A percentile compares a stretch with the other conserved stretches of the same genome.
Conservation (phyloP, 768 basidiomycete genomes). For the Xerocomellus chrysenteron region DNA sequence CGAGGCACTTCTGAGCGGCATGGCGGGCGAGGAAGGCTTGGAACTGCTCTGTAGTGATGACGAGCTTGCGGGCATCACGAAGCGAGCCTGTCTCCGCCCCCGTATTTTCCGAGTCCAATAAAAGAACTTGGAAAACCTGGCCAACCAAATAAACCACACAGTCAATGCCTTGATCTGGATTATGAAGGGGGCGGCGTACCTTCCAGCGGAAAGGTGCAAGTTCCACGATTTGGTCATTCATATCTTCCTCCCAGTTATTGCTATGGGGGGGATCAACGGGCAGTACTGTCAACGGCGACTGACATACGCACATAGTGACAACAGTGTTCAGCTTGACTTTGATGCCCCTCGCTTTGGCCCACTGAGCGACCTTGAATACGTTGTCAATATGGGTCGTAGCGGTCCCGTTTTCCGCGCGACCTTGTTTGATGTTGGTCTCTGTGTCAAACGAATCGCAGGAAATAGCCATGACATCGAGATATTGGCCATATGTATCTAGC, state of each 20-base stretch:
- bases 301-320: slow-evolving; percentile 26
- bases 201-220: slow-evolving; percentile 41
- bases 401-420: slow-evolving; percentile 34
- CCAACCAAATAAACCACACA: background rate
- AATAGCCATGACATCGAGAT: slow-evolving; percentile 42
- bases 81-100: slow-evolving; percentile 31
- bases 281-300: background rate
- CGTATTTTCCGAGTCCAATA: slow-evolving; percentile 38
- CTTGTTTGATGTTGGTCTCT: slow-evolving; percentile 36
- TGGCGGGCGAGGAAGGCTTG: slow-evolving; percentile 37
- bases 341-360: slow-evolving; percentile 37
- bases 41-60: slow-evolving; percentile 37
- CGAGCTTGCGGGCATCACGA: slow-evolving; percentile 35
- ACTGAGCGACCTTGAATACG: slow-evolving; percentile 37
- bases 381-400: slow-evolving; percentile 31
- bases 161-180: background rate
- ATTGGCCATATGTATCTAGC: slow-evolving; percentile 39
- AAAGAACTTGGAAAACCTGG: slow-evolving; percentile 38
- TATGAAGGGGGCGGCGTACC: slow-evolving; percentile 15
- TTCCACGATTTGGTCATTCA: slow-evolving; percentile 37
- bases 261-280: slow-evolving; percentile 12
- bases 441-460: slow-evolving; percentile 41
- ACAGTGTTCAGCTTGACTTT: slow-evolving; percentile 39
- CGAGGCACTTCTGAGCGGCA: slow-evolving; percentile 28
- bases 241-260: slow-evolving; percentile 41